Conservation (phyloP, 257 asterid species). For the Verbena officinalis region DNA sequence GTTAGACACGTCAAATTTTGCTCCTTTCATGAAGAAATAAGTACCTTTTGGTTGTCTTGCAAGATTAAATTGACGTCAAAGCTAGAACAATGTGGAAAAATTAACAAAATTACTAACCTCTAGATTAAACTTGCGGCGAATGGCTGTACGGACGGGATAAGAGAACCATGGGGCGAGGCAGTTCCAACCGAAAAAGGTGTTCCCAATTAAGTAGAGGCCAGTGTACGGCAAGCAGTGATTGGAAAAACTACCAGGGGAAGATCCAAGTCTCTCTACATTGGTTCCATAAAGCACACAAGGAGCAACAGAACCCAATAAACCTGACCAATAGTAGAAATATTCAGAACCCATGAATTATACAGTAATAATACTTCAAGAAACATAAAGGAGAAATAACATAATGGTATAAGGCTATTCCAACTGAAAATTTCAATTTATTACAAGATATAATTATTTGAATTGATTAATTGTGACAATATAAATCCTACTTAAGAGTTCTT, state of each 20-base stretch:
- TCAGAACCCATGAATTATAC: constrained; percentile 13
- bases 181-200: constrained; percentile 71
- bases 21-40: background rate
- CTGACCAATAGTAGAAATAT: constrained; percentile 43
- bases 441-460: background rate
- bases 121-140: constrained; percentile 79
- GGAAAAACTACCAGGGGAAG: constrained; percentile 65
- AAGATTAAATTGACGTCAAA: background rate
- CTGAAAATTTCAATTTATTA: constrained; percentile 20
- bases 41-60: background rate
- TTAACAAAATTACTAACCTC: constrained; percentile 53
- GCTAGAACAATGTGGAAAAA: background rate
- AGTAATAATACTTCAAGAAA: background rate
- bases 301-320: constrained; percentile 79
- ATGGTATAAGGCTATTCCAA: constrained; percentile 1
- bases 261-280: constrained; percentile 83
- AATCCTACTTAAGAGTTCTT: background rate
- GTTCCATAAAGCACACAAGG: constrained; percentile 95
- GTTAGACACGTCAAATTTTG: background rate
- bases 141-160: constrained; percentile 78
- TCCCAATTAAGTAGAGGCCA: constrained; percentile 77
- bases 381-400: constrained; percentile 29
- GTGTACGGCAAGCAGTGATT: constrained; percentile 92
- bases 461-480: background rate
- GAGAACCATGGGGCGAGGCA: constrained; percentile 90